Evolutionary conservation across 2,329 filamentous ascomycete genomes (phyloP), one percentile per base, ranked within the genome.

Genomic region (Venturia pyrina): DNA sequence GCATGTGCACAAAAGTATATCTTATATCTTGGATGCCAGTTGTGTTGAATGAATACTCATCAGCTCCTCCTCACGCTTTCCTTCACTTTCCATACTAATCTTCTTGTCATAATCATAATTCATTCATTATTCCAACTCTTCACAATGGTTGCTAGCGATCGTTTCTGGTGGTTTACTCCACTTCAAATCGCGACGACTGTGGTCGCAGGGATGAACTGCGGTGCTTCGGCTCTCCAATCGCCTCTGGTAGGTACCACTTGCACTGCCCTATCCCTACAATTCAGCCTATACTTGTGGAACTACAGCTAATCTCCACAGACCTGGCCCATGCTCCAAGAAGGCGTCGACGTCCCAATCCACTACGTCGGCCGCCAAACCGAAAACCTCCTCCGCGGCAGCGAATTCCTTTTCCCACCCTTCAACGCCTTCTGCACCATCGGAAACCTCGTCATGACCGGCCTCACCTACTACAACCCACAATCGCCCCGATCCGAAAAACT

Each of bases 351-450:
- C 1, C 53, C 53, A 11, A 8, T 59, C 17, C 53, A 59, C 53
- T 37, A 37, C 32, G 53, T 37, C 53, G 53, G 53, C 32, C 53
- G 53, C 15, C 53, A 59, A 11, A 59, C 53, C 32, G 32, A 59
- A 11, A 59, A 59, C 28, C 53, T 59, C 17, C 53, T 59, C 32
- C 15, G 11, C 28, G 53, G 53, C 32, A 59, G 53, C 28, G 53
- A 59, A 59, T 59, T 37, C 28, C 53, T 59, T 32, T 59, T 59
- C 53, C 53, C 53, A 34, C 53, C 53, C 11, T 59, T 59, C 28
- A 59, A 59, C 28, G 53, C 53, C 53, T 59, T 59, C 24, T 59
- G 53, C 53, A 59, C 53, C 32, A 19, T 59, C 53, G 53, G 53
- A 37, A 59, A 59, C 32, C 53, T 59, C 53, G 19, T 37, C 53